Evolutionary conservation across 768 basidiomycete genomes (phyloP), one percentile per base, ranked within the genome.

Genomic region (Mycena polygramma): DNA sequence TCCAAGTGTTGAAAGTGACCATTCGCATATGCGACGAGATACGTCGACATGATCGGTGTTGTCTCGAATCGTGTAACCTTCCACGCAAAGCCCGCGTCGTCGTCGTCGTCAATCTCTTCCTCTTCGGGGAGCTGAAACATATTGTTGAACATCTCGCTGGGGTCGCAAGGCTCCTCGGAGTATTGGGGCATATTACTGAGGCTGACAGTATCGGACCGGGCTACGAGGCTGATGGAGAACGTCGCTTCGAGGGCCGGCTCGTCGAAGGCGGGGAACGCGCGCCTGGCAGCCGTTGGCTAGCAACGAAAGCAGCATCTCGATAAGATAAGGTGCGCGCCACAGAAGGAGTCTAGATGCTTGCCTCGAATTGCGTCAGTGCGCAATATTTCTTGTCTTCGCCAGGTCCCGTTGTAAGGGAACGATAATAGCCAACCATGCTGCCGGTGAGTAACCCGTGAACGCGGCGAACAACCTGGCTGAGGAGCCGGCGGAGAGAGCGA

Each of bases 161-260:
- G 71, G 13, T 76, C 71, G 72, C 79, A 77, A 10, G 77, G 69
- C 46, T 82, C 80, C 68, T 89, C 85, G 43, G 84, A 85, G 52
- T 78, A 72, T 22, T 81, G 85, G 22, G 89, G 81, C 89, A 92
- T 93, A 79, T 94, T 94, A 79, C 86, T 87, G 62, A 94, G 80
- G 74, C 85, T 88, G 75, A 86, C 86, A 30, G 89, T 88, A 67
- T 86, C 84, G 37, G 78, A 77, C 65, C 86, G 85, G 14, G 90
- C 89, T 73, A 93, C 81, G 81, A 92, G 83, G 15, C 85, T 87
- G 71, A 91, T 81, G 0, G 84, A 64, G 75, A 87, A 90, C 20
- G 87, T 91, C 2, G 92, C 89, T 77, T 94, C 94, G 73, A 93
- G 82, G 39, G 83, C 81, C 13, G 92, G 93, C 75, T 94, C 92